A percentile compares a stretch with the other conserved stretches of the same genome.
Evolutionary conservation across 2,329 filamentous ascomycete genomes (phyloP).

Genomic region (Fusarium albidum): DNA sequence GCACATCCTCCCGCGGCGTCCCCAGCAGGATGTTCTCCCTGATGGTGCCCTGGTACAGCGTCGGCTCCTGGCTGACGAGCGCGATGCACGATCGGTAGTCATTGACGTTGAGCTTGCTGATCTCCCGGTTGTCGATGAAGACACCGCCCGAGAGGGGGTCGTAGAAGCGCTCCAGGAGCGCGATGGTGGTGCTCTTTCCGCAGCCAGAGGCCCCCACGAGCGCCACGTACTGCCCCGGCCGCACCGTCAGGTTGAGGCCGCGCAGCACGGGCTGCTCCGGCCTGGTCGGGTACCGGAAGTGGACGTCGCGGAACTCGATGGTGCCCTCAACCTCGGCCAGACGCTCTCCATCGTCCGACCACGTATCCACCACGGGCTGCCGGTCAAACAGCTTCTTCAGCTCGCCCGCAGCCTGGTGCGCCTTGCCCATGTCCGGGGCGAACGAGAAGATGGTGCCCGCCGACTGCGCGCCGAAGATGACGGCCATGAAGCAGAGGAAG

Average conservation of each 20-base stretch:
- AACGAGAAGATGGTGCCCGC: conserved; percentile 91
- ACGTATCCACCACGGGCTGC: conserved; percentile 82
- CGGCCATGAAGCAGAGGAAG: conserved; percentile 87
- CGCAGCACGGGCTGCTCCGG: conserved; percentile 92
- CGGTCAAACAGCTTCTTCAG: conserved; percentile 87
- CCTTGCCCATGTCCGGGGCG: conserved; percentile 92
- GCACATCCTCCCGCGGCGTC: conserved; percentile 69
- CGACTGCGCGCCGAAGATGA: conserved; percentile 92
- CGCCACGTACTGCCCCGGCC: conserved; percentile 84
- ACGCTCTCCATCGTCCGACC: conserved; percentile 73
- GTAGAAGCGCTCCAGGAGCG: conserved; percentile 92
- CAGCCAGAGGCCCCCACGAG: conserved; percentile 94
- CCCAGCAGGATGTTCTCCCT: conserved; percentile 90
- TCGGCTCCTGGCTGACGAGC: conserved; percentile 93
- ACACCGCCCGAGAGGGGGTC: conserved; percentile 84
- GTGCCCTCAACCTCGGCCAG: conserved; percentile 74
- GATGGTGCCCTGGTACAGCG: conserved; percentile 91
- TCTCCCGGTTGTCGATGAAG: conserved; percentile 83
- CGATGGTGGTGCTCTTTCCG: conserved; percentile 93
- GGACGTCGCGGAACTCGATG: conserved; percentile 90
- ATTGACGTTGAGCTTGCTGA: conserved; percentile 82
- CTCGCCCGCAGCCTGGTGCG: conserved; percentile 81
- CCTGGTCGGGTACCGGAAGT: conserved; percentile 93
- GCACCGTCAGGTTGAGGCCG: conserved; percentile 77
- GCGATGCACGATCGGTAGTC: conserved; percentile 86